Evolutionary conservation across 1,139 yeast species (phyloP), one percentile per base, ranked within the genome.

Genomic region (Candida sp.): DNA sequence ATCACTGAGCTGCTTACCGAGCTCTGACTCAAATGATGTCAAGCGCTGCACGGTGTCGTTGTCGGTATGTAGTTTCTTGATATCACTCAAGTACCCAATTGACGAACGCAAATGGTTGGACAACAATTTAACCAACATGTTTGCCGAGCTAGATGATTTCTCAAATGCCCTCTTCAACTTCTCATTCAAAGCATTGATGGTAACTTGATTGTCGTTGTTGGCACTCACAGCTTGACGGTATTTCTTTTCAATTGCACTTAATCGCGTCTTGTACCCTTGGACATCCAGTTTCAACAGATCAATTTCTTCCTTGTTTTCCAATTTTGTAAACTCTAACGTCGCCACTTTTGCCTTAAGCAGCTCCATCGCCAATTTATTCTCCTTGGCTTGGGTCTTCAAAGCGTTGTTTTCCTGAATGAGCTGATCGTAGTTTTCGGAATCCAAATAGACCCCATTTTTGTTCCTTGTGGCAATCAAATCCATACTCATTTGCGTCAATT

Each of bases 361-460:
- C 23, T 52, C 57, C 17, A 56, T 50, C 34, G 47, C 43, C 30
- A 57, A 50, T 8, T 48, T 55, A 4, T 60, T 46, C 49, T 71
- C 75, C 42, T 60, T 63, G 3, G 65, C 48, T 28, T 64, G 61
- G 5, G 67, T 62, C 47, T 63, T 63, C 47, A 68, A 52, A n/a
- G 67, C 60, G 37, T 66, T 70, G 37, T 62, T 64, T 41, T 66
- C 69, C 28, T 70, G 72, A 52, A 80, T 72, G 34, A 86, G 56
- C 35, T 75, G 78, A 47, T 78, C 77, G 59, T 85, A 85, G 59
- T 85, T 85, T 6, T 70, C 76, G 46, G 83, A 84, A 58, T 84
- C 83, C 76, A 87, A 66, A 63, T 73, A 85, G 12, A 86, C 76
- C 1, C 92, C 92, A 58, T 84, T 87, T 60, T 81, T 86, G 11